A percentile compares a stretch with the other conserved stretches of the same genome.
Evolutionary conservation across 2,329 filamentous ascomycete genomes (phyloP).

Genomic region (Xylariaceae sp.): DNA sequence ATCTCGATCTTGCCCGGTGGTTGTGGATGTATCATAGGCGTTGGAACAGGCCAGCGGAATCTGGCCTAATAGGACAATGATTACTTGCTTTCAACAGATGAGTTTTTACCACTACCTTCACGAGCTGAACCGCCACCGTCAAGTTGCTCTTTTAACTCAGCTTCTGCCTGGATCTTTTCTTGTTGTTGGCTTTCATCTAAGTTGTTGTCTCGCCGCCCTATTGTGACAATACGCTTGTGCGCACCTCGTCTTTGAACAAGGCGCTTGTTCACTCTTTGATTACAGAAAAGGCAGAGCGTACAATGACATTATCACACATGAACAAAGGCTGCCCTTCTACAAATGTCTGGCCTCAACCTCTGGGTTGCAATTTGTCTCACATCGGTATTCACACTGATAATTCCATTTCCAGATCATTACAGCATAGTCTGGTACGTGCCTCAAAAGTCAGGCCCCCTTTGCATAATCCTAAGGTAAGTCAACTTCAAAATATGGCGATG

Average conservation of each 20-base stretch:
- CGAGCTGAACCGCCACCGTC: background rate
- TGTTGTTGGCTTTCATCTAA: background rate
- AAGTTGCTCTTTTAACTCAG: background rate
- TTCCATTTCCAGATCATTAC: background rate
- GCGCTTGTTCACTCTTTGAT: background rate
- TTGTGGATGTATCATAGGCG: constrained; percentile 35
- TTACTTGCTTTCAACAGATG: constrained; percentile 26
- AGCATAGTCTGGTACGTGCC: constrained; percentile 5
- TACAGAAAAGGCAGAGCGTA: background rate
- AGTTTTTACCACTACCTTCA: constrained; percentile 6
- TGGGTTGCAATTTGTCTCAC: background rate
- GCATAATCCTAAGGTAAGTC: too few species aligned
- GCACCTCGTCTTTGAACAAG: background rate
- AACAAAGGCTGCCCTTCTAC: constrained; percentile 6
- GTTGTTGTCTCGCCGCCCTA: too few species aligned
- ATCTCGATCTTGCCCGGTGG: constrained; percentile 20
- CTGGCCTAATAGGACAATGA: constrained; percentile 30
- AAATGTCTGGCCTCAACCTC: background rate
- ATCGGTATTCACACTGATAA: background rate
- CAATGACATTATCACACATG: constrained; percentile 4
- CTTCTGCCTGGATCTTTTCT: background rate
- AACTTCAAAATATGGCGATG: constrained; percentile 1
- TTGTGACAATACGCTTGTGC: background rate
- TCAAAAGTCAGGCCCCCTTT: constrained; percentile 21
- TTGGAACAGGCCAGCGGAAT: constrained; percentile 25